These are phyloP conservation scores for Xylaria nigripes DNA, from an alignment of 495 filamentous ascomycete species.

Conservation along the genomic window DNA sequence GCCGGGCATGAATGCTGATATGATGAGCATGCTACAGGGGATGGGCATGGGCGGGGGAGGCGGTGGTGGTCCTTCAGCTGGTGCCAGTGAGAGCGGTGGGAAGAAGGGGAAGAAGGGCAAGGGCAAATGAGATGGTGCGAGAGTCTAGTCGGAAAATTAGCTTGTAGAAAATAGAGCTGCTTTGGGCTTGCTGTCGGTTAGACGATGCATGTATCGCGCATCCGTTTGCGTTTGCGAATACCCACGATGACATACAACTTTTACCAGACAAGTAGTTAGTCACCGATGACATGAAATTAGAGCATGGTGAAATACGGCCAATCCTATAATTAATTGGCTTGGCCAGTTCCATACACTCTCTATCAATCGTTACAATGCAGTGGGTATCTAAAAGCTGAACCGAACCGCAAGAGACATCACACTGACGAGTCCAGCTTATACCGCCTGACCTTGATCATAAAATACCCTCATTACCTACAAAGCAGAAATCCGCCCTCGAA, in stretches of 20 bases:
- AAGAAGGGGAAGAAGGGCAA: slow-evolving; percentile 45
- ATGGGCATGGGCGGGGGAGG: slow-evolving; percentile 25
- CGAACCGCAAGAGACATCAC: not conserved
- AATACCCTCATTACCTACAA: not conserved
- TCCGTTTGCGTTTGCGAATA: too few species aligned
- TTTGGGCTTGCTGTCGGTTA: not conserved
- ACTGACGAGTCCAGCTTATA: not conserved
- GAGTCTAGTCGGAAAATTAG: not conserved
- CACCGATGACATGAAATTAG: too few species aligned
- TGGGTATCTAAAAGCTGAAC: slow-evolving; percentile 13
- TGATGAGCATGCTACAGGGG: slow-evolving; percentile 36
- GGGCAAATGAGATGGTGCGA: slow-evolving; percentile 20
- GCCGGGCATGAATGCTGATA: slow-evolving; percentile 32
- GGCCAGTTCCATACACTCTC: not conserved
- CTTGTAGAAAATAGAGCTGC: not conserved
- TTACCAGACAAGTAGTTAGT: too few species aligned
- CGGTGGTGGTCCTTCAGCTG: slow-evolving; percentile 19
- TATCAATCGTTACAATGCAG: slow-evolving; percentile 13
- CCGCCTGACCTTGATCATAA: not conserved
- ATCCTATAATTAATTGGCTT: not conserved
- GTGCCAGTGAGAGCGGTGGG: slow-evolving; percentile 16
- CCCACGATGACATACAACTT: too few species aligned
- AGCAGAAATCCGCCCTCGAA: slow-evolving; percentile 13
- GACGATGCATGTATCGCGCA: not conserved
- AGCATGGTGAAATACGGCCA: too few species aligned